A percentile compares a stretch with the other conserved stretches of the same genome.
Evolutionary conservation across 225 moss, liverwort and hornwort genomes (phyloP).

Genomic region (Pleurozium schreberi): DNA sequence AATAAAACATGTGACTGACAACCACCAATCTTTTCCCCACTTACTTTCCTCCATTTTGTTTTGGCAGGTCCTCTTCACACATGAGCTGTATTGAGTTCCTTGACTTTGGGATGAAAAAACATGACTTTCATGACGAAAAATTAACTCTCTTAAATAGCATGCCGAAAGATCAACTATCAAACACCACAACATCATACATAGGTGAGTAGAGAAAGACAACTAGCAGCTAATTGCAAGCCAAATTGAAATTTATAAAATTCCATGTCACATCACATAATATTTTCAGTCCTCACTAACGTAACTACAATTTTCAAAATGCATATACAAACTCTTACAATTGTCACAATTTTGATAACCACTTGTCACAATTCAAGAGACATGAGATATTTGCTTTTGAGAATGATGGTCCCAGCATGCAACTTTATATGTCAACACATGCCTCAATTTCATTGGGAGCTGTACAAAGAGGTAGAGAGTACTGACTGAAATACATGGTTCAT

Average conservation of each 20-base stretch:
- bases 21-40: not conserved
- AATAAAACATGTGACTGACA: not conserved
- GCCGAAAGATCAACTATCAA: too few relatives aligned
- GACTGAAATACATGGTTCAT: not conserved
- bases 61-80: not conserved
- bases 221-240: not conserved
- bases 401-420: not conserved
- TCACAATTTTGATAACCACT: not conserved
- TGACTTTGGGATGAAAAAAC: not conserved
- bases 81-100: not conserved
- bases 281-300: not conserved
- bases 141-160: too few relatives aligned
- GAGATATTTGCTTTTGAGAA: not conserved
- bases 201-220: too few relatives aligned
- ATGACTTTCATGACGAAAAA: too few relatives aligned
- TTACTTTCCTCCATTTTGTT: not conserved
- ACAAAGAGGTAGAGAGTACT: not conserved
- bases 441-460: not conserved
- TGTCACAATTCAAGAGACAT: not conserved
- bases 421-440: not conserved
- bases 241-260: not conserved
- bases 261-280: too few relatives aligned
- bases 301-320: not conserved
- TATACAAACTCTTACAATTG: not conserved
- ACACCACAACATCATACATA: not conserved